Evolutionary conservation across 257 asterid species (phyloP), one percentile per base, ranked within the genome.

Genomic region (Ophiorrhiza pumila): DNA sequence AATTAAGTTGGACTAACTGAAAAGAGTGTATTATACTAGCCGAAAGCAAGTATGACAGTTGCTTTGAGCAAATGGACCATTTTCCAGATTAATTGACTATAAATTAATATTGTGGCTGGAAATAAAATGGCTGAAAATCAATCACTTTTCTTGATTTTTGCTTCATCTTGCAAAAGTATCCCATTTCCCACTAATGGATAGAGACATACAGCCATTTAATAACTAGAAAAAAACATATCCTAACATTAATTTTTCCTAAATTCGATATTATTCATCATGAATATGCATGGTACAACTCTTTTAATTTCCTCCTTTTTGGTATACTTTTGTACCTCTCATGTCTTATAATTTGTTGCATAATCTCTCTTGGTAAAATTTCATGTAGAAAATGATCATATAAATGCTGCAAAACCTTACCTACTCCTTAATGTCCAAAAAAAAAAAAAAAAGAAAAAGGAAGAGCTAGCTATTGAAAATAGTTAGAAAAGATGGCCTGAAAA

Each of bases 1-100:
- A 5, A 59, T 27, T 58, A 71, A 70, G 65, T 53, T 53, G 74
- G 53, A 70, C 53, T 45, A 13, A 23, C 39, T 45, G 20, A 25
- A 71, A 70, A 31, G n/a, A 34, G 46, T 63, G 50, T 53, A n/a
- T n/a, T n/a, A n/a, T n/a, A n/a, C 50, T n/a, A 27, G 71, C 77
- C 77, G 77, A 73, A 73, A 73, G 77, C 58, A 34, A 15, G 23
- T 35, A n/a, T 63, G 35, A 73, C 50, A 12, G 23, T 46, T 43
- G 69, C 29, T 41, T 71, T 59, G 31, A 20, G n/a, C 20, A 41
- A 58, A 71, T 50, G 32, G 29, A 25, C 13, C n/a, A 22, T 23
- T 55, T 62, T 20, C 37, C 29, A 13, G 18, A 3, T 12, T 27
- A n/a, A n/a, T n/a, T 27, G 64, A 17, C 42, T 52, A 27, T 37